phyloP scores from a whole-genome alignment of 148 eudicot genomes.

The Rhododendron henanense region DNA sequence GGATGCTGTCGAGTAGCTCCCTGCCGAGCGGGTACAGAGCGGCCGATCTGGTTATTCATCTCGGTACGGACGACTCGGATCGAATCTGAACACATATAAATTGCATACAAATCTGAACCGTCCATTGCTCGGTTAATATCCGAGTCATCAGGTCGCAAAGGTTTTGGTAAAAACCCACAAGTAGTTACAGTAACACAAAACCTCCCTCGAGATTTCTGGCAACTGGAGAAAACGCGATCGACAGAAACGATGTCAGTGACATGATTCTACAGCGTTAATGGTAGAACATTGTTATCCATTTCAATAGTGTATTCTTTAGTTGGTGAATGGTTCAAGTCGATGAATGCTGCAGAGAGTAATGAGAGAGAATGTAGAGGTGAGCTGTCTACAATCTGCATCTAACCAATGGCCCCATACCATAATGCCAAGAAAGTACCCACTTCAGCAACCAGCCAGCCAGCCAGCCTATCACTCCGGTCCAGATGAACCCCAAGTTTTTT shows the following conservation, averaged over 20 bases:
- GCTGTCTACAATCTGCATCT: not conserved
- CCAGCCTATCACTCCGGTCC: constrained; percentile 3
- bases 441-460: not conserved
- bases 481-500: not conserved
- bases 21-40: too few relatives aligned
- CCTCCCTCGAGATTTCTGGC: not conserved
- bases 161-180: not conserved
- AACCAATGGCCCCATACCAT: not conserved
- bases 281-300: not conserved
- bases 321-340: not conserved
- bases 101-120: too few relatives aligned
- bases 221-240: not conserved
- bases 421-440: not conserved
- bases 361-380: not conserved
- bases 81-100: too few relatives aligned
- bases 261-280: not conserved
- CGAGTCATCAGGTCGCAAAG: too few relatives aligned
- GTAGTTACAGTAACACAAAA: not conserved
- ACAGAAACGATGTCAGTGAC: not conserved
- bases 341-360: not conserved
- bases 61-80: too few relatives aligned
- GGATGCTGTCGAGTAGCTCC: too few relatives aligned
- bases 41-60: too few relatives aligned
- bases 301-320: not conserved
- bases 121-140: too few relatives aligned